phyloP scores from a whole-genome alignment of 495 filamentous ascomycete species.

The Aspergillus kassunensis region DNA sequence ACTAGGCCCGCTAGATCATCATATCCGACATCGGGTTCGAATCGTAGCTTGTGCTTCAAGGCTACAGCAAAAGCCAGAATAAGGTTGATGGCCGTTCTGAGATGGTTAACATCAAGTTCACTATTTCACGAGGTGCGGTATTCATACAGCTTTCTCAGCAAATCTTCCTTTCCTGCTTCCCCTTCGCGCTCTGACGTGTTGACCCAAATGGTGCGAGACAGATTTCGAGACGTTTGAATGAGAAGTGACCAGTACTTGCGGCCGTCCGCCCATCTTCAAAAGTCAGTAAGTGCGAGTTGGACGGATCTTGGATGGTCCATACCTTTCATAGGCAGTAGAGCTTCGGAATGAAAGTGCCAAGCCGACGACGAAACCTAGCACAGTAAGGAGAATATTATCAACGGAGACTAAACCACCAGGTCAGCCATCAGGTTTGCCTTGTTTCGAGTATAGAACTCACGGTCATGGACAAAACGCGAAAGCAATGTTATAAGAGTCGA shows the following conservation, averaged over 20 bases:
- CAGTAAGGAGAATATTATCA: slow-evolving; percentile 68
- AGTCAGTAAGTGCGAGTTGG: slow-evolving; percentile 2
- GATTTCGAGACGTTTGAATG: slow-evolving; percentile 64
- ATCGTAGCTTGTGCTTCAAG: slow-evolving; percentile 83
- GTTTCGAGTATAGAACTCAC: slow-evolving; percentile 30
- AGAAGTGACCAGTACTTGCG: slow-evolving; percentile 75
- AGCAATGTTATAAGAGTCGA: slow-evolving; percentile 64
- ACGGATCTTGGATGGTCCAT: slow-evolving; percentile 4
- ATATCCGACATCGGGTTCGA: slow-evolving; percentile 79
- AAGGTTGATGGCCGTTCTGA: slow-evolving; percentile 69
- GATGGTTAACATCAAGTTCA: slow-evolving; percentile 6
- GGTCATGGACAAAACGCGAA: slow-evolving; percentile 44
- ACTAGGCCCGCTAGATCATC: slow-evolving; percentile 51
- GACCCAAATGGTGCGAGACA: slow-evolving; percentile 77
- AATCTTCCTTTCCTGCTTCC: slow-evolving; percentile 58
- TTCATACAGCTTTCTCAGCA: slow-evolving; percentile 63
- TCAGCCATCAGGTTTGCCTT: not conserved
- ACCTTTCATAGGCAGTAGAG: slow-evolving; percentile 81
- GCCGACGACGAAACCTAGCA: slow-evolving; percentile 87
- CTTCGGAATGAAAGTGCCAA: slow-evolving; percentile 78
- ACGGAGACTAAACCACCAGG: slow-evolving; percentile 43
- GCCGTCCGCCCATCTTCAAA: slow-evolving; percentile 61
- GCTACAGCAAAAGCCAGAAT: slow-evolving; percentile 72
- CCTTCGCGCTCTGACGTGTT: slow-evolving; percentile 65
- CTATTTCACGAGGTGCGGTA: not conserved